These are phyloP conservation scores for Closterium sp. DNA, from an alignment of 139 green algal species.

Conservation along the genomic window DNA sequence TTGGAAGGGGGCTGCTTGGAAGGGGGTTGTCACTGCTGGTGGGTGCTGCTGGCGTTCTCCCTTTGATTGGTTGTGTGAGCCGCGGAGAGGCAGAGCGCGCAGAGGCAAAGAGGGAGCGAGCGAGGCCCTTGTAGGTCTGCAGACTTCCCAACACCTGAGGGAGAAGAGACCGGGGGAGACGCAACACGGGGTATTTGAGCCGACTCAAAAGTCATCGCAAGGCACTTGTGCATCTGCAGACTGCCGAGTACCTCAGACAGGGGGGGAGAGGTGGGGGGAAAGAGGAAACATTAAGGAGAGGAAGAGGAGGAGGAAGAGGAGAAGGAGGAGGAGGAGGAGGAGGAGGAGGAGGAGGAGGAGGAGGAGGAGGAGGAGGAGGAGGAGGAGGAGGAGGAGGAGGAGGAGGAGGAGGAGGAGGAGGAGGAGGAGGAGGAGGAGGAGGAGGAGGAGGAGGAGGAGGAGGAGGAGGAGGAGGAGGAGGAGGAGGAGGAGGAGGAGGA, in stretches of 20 bases:
- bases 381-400: not conserved
- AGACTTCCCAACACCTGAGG: conserved; percentile 37
- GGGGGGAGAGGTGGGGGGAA: no score
- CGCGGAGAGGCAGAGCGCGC: not conserved
- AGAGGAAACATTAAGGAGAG: not conserved
- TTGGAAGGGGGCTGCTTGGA: no score
- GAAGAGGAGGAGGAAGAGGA: not conserved
- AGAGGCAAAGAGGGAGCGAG: not conserved
- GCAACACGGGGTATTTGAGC: no score
- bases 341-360: not conserved
- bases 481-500: not conserved
- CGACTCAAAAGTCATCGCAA: no score
- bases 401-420: not conserved
- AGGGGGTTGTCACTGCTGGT: no score
- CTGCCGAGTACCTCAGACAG: no score
- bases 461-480: not conserved
- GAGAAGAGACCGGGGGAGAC: no score
- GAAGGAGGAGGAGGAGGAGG: not conserved
- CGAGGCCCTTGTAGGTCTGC: conserved; percentile 23
- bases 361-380: not conserved
- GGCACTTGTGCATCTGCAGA: no score
- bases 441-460: not conserved
- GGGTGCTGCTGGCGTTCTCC: no score
- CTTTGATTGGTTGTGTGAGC: no score
- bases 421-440: not conserved